Conservation (phyloP, 2,329 filamentous ascomycete species). For the Xylariales sp. region DNA sequence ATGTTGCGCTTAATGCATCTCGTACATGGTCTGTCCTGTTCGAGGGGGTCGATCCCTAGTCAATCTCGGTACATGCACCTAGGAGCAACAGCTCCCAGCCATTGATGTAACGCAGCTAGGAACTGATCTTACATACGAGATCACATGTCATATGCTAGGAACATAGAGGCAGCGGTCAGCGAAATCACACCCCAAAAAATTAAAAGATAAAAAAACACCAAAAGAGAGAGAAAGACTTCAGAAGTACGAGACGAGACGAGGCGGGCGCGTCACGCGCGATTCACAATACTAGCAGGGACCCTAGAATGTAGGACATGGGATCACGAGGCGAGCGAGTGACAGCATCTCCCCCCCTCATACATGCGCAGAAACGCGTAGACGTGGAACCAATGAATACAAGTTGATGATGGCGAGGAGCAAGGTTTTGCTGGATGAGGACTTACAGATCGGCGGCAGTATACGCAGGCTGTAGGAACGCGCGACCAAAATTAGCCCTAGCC, state of each 20-base stretch:
- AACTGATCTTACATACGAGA: conserved; percentile 73
- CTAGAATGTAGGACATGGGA: conserved; percentile 36
- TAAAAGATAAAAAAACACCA: conserved; percentile 31
- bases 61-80: conserved; percentile 49
- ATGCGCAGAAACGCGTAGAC: conserved; percentile 45
- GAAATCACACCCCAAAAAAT: conserved; percentile 48
- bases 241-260: conserved; percentile 33
- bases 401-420: conserved; percentile 46
- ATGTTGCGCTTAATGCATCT: conserved; percentile 99
- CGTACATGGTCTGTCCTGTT: conserved; percentile 92
- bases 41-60: conserved; percentile 51
- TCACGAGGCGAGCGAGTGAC: conserved; percentile 40
- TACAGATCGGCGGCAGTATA: conserved; percentile 91
- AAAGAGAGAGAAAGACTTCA: conserved; percentile 27
- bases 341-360: conserved; percentile 34
- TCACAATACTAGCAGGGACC: conserved; percentile 34
- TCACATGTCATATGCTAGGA: conserved; percentile 91
- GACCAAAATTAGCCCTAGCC: conserved; percentile 54
- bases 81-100: conserved; percentile 43
- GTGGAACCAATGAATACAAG: conserved; percentile 49
- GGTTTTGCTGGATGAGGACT: conserved; percentile 59
- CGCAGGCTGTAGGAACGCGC: conserved; percentile 75
- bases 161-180: conserved; percentile 59
- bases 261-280: conserved; percentile 38
- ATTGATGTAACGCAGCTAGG: conserved; percentile 47